These are phyloP conservation scores for Mortierella sp. DNA, from an alignment of 371 early-diverging fungal genomes.

Conservation along the genomic window DNA sequence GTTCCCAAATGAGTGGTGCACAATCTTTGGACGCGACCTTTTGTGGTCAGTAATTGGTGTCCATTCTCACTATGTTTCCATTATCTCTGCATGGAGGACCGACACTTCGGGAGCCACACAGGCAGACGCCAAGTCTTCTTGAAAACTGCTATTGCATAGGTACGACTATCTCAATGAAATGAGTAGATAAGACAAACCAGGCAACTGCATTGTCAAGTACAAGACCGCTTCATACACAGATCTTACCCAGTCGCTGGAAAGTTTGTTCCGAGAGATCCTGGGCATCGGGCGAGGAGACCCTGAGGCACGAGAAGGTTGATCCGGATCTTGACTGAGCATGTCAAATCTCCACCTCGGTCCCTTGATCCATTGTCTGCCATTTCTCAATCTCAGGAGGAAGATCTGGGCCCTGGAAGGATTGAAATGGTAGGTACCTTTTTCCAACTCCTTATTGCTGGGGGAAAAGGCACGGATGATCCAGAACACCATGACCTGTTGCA, in stretches of 20 bases:
- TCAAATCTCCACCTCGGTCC: slow-evolving; percentile 39
- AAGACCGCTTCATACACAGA: too few species aligned
- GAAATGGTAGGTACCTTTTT: neutral
- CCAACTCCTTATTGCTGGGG: neutral
- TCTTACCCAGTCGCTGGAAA: slow-evolving; percentile 45
- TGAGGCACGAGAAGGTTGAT: slow-evolving; percentile 46
- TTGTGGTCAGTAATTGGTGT: too few species aligned
- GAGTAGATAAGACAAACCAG: too few species aligned
- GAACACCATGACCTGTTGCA: neutral
- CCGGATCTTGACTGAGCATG: slow-evolving; percentile 38
- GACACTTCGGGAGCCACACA: too few species aligned
- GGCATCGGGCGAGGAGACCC: slow-evolving; percentile 38
- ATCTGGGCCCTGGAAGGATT: slow-evolving; percentile 24
- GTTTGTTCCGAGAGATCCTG: slow-evolving; percentile 49
- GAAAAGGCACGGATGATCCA: slow-evolving; percentile 16
- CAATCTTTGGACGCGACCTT: too few species aligned
- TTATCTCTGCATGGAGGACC: too few species aligned
- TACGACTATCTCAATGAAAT: too few species aligned
- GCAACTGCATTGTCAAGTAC: too few species aligned
- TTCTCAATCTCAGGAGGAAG: slow-evolving; percentile 7
- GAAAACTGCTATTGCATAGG: too few species aligned
- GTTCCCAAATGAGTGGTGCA: too few species aligned
- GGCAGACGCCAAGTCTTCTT: too few species aligned
- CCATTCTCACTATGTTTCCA: too few species aligned
- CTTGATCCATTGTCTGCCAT: slow-evolving; percentile 6